These are phyloP conservation scores for Huntiella omanensis DNA, from an alignment of 2,329 filamentous ascomycete genomes.

Conservation along the genomic window DNA sequence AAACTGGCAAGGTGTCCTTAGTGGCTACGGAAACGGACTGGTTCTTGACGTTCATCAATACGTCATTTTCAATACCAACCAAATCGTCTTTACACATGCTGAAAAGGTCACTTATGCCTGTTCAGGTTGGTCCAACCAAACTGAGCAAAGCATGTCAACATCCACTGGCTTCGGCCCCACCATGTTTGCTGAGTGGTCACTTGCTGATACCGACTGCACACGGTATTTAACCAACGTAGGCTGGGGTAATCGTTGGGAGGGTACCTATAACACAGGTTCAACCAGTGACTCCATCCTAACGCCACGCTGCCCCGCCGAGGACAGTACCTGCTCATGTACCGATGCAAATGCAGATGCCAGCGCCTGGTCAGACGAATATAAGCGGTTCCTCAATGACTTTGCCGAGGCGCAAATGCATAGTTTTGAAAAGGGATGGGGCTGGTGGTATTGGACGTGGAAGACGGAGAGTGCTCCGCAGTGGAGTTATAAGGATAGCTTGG, in stretches of 20 bases:
- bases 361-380: constrained; percentile 55
- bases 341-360: constrained; percentile 55
- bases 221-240: constrained; percentile 74
- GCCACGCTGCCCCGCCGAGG: constrained; percentile 54
- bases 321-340: constrained; percentile 50
- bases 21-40: constrained; percentile 44
- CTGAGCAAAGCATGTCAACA: constrained; percentile 50
- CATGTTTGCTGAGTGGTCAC: constrained; percentile 90
- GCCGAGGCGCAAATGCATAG: constrained; percentile 90
- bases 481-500: constrained; percentile 71
- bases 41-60: constrained; percentile 97
- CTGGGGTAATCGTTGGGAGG: constrained; percentile 78
- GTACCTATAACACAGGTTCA: constrained; percentile 57
- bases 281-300: constrained; percentile 40
- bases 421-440: constrained; percentile 86
- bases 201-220: constrained; percentile 92
- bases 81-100: constrained; percentile 64
- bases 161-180: constrained; percentile 76
- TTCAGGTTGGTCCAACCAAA: constrained; percentile 67
- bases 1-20: constrained; percentile 77
- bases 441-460: constrained; percentile 99
- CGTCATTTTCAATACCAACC: constrained; percentile 86
- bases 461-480: constrained; percentile 75
- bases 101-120: constrained; percentile 80
- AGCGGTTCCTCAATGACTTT: constrained; percentile 71